Evolutionary conservation across 495 filamentous ascomycete genomes (phyloP), one percentile per base, ranked within the genome.

Genomic region (Penicillium atrosanguineum): DNA sequence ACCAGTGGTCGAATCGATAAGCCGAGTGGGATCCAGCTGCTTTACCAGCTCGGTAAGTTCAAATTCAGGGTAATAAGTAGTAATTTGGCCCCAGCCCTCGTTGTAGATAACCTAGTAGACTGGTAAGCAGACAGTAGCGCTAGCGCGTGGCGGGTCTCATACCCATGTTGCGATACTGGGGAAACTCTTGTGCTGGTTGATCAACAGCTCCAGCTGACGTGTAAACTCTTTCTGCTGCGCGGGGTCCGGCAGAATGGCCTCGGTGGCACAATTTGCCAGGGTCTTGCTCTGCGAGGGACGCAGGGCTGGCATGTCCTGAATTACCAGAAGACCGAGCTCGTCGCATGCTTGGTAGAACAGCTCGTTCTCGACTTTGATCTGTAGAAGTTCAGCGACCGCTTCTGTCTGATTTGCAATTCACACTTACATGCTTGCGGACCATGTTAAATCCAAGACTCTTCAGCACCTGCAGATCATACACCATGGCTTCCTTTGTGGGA

Each of bases 261-360:
- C 47, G 6, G 48, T 44, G 9, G 28, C 26, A 21, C 58, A 38
- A 44, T 49, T 41, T 3, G 41, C 37, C 38, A 48, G 46, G 14
- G 50, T 57, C 47, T 25, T 44, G 29, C 29, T 50, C 50, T 69
- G 57, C 12, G 62, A 25, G 1, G 70, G 74, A 4, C 71, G 71
- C 61, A 85, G 69, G 0, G 83, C 75, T 1, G 84, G 84, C 85
- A 87, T 87, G 55, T 88, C 85, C 57, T 87, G 85, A 49, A 87
- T 80, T 18, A 88, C 71, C 26, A 87, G 61, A 2, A 87, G 64
- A 7, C 85, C 85, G 0, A 87, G 61, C 42, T 81, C 71, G 45
- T 88, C 85, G 54, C 83, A 86, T 20, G 85, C 83, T 29, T 60
- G 74, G 64, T 87, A 87, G 67, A 83, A 88, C 7, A 87, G 69